phyloP scores from a whole-genome alignment of 2,329 filamentous ascomycete species.

The Neodidymelliopsis sp. region DNA sequence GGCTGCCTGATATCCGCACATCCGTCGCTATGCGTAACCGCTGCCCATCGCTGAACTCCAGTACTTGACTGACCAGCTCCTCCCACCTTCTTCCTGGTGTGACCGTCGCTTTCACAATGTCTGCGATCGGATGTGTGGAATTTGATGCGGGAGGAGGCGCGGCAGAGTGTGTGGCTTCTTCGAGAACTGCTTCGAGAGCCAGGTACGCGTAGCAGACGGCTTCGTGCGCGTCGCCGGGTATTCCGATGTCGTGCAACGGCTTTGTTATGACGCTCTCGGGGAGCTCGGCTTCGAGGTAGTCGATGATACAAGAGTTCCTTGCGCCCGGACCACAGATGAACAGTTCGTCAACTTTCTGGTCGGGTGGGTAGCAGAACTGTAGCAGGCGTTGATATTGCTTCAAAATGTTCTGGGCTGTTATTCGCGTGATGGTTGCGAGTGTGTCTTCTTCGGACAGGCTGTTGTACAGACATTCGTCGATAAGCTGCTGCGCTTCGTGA shows the following conservation, averaged over 20 bases:
- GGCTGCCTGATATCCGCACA: conserved; percentile 10
- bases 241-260: conserved; percentile 65
- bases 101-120: conserved; percentile 15
- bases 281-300: conserved; percentile 60
- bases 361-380: conserved; percentile 37
- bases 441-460: conserved; percentile 60
- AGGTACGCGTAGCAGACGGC: conserved; percentile 68
- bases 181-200: conserved; percentile 61
- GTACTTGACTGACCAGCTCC: conserved; percentile 11
- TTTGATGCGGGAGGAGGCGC: neutral
- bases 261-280: conserved; percentile 57
- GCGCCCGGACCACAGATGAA: conserved; percentile 69
- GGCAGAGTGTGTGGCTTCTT: conserved; percentile 3
- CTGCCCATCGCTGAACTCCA: conserved; percentile 24
- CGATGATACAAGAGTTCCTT: conserved; percentile 64
- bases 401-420: conserved; percentile 67
- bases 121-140: conserved; percentile 1
- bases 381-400: conserved; percentile 59
- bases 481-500: conserved; percentile 61
- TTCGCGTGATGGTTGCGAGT: conserved; percentile 66
- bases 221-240: conserved; percentile 66
- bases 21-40: conserved; percentile 5
- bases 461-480: conserved; percentile 55
- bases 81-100: conserved; percentile 27
- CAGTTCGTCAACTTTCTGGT: conserved; percentile 60